Evolutionary conservation across 2,329 filamentous ascomycete species (phyloP).

Genomic region (Trichocomaceae sp.): DNA sequence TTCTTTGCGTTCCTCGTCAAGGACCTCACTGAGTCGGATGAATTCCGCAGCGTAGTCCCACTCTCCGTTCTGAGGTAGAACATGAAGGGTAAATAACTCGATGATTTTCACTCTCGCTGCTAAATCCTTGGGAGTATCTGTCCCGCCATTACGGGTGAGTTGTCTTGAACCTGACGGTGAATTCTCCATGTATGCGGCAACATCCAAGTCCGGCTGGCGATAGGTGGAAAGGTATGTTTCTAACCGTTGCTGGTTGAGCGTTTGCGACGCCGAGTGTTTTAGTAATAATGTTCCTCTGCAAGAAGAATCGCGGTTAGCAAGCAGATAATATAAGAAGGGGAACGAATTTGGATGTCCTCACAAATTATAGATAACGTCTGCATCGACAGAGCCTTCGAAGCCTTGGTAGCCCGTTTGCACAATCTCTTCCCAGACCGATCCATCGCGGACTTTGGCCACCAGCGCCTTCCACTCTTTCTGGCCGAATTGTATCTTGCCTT

Average conservation of each 20-base stretch:
- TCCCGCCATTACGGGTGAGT: conserved; percentile 49
- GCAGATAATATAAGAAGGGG: neutral
- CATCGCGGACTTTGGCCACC: conserved; percentile 77
- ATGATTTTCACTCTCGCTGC: conserved; percentile 83
- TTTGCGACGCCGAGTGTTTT: conserved; percentile 79
- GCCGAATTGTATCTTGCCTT: conserved; percentile 84
- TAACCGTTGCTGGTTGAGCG: conserved; percentile 75
- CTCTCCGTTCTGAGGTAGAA: conserved; percentile 86
- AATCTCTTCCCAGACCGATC: conserved; percentile 90
- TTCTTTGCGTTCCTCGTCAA: conserved; percentile 88
- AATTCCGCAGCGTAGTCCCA: conserved; percentile 96
- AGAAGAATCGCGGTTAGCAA: neutral
- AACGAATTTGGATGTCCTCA: conserved; percentile 24
- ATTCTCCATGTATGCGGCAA: conserved; percentile 55
- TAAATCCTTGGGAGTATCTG: conserved; percentile 77
- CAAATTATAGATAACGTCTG: conserved; percentile 69
- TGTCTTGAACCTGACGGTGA: conserved; percentile 26
- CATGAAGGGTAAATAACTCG: conserved; percentile 90
- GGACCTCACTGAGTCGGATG: conserved; percentile 73
- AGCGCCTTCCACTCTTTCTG: conserved; percentile 76
- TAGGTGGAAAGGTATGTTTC: conserved; percentile 82
- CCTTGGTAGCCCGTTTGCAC: conserved; percentile 81
- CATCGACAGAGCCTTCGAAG: conserved; percentile 81
- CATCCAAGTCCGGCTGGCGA: conserved; percentile 64
- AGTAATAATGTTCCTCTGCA: conserved; percentile 77